Conservation (phyloP, 805 yeast genomes). For the Yamadazyma akitaensis region DNA sequence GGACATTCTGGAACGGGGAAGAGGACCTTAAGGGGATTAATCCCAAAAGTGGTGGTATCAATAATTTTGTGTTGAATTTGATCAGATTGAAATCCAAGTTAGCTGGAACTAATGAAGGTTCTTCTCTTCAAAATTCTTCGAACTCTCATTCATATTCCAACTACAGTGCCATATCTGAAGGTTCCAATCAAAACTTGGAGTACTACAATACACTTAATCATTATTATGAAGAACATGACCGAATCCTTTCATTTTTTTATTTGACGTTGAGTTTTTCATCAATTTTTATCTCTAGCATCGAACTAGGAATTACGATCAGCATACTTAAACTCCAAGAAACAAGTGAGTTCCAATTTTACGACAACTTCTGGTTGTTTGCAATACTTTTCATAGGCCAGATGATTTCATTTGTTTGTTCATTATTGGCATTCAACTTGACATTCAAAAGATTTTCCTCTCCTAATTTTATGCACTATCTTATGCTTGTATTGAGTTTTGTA, state of each 20-base stretch:
- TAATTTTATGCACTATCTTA: conserved; percentile 19
- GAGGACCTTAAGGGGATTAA: background rate
- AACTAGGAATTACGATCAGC: conserved; percentile 37
- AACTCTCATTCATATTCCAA: conserved; percentile 3
- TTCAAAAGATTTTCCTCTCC: conserved; percentile 28
- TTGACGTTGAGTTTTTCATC: conserved; percentile 28
- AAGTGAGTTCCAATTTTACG: conserved; percentile 22
- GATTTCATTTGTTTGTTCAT: conserved; percentile 30
- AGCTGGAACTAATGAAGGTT: conserved; percentile 7
- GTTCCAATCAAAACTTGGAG: conserved; percentile 29
- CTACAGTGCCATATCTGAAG: conserved; percentile 13
- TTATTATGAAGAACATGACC: conserved; percentile 35
- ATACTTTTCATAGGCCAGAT: conserved; percentile 30
- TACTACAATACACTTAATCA: conserved; percentile 21
- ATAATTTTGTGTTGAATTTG: conserved; percentile 8
- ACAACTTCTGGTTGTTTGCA: conserved; percentile 32
- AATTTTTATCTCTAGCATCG: conserved; percentile 38
- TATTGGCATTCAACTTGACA: conserved; percentile 33
- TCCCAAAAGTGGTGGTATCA: background rate
- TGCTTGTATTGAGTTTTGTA: conserved; percentile 11
- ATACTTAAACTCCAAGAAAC: conserved; percentile 19
- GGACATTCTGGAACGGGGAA: conserved; percentile 14
- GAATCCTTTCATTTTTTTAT: conserved; percentile 33
- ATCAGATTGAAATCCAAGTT: conserved; percentile 4
- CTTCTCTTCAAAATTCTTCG: conserved; percentile 3